These are phyloP conservation scores for Phytopythium oedochilum DNA, from an alignment of 352 stramenopile species.

Conservation along the genomic window DNA sequence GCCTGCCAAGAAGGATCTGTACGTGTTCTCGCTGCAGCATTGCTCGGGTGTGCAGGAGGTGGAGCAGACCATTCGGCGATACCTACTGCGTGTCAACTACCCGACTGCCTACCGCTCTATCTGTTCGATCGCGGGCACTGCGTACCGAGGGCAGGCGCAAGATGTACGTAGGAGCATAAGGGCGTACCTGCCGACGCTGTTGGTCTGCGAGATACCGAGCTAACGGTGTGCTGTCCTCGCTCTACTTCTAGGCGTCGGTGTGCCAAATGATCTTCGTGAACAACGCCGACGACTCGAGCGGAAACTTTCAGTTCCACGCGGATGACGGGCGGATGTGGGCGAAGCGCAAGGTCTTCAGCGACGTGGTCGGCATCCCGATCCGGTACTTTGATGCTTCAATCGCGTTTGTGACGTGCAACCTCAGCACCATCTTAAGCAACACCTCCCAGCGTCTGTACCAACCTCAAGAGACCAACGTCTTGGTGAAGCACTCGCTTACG, in stretches of 20 bases:
- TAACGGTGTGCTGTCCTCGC: not conserved
- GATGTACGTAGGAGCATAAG: constrained; percentile 37
- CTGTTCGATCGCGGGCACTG: constrained; percentile 68
- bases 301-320: constrained; percentile 73
- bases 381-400: constrained; percentile 83
- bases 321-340: constrained; percentile 66
- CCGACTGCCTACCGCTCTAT: constrained; percentile 76
- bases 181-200: too few relatives aligned
- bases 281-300: constrained; percentile 73
- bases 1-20: constrained; percentile 65
- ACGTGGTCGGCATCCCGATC: constrained; percentile 76
- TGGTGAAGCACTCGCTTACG: constrained; percentile 49
- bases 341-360: constrained; percentile 68
- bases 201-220: not conserved
- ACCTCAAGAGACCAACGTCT: constrained; percentile 22
- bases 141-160: constrained; percentile 47
- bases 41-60: constrained; percentile 59
- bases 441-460: constrained; percentile 20
- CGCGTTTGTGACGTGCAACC: constrained; percentile 80
- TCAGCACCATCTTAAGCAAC: constrained; percentile 36
- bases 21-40: constrained; percentile 81
- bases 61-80: constrained; percentile 61
- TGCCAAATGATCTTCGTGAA: constrained; percentile 87
- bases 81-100: constrained; percentile 76
- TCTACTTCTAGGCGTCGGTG: constrained; percentile 37